phyloP scores from a whole-genome alignment of 352 stramenopile species.

The Globisporangium splendens region DNA sequence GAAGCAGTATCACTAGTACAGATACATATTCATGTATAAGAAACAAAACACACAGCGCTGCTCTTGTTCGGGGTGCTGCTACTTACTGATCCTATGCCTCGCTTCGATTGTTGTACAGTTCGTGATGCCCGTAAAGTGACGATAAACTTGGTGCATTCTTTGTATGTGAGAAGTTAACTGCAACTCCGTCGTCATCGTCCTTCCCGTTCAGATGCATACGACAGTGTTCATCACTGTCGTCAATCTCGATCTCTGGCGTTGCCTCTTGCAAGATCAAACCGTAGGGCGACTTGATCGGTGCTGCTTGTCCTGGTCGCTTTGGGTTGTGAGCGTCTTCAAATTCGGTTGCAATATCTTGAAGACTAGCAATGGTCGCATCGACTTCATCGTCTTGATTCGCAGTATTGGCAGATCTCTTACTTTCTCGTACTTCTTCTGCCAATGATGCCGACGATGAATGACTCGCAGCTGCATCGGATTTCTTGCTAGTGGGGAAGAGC shows the following conservation, averaged over 20 bases:
- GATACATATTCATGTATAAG: neutral
- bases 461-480: neutral
- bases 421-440: neutral
- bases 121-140: neutral
- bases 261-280: neutral
- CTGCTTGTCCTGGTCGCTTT: neutral
- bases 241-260: constrained; percentile 7
- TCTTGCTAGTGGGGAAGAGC: neutral
- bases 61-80: neutral
- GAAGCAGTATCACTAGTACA: neutral
- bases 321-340: neutral
- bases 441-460: neutral
- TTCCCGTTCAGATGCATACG: neutral
- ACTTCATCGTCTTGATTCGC: constrained; percentile 1
- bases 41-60: neutral
- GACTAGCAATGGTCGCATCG: neutral
- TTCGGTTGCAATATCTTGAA: constrained; percentile 12
- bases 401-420: neutral
- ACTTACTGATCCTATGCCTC: constrained; percentile 7
- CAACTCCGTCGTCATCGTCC: constrained; percentile 1
- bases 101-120: constrained; percentile 10
- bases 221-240: neutral
- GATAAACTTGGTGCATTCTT: neutral
- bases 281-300: neutral
- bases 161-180: neutral